Evolutionary conservation across 2,329 filamentous ascomycete species (phyloP), one percentile per base, ranked within the genome.

Genomic region (Ophiostoma novo-ulmi): DNA sequence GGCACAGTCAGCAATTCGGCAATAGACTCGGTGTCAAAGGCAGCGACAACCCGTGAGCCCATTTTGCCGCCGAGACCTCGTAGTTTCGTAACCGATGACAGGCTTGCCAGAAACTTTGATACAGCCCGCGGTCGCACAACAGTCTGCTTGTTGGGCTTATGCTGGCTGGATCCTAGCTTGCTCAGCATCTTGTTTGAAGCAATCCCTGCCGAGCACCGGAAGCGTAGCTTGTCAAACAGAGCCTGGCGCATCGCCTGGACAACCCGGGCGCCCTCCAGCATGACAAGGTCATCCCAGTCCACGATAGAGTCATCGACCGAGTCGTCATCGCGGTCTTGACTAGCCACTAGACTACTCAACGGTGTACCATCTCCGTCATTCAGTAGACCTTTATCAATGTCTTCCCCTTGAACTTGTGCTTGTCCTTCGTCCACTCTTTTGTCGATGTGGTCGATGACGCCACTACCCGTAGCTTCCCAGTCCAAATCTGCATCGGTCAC

Each of bases 31-130:
- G 92, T 97, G 72, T 88, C 87, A 79, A 97, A 98, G 20, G 85
- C 85, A n/a, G 89, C 86, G 1, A 90, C 89, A 10, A 97, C 87
- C 74, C 96, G 91, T 69, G 97, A 92, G 5, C 95, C 95, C 39
- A 98, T 83, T 80, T 98, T 98, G 31, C 95, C 95, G 38, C 95
- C 95, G n/a, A 99, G 81, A 79, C 94, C 97, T 20, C 94, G 87
- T 70, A 99, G 95, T 79, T 97, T 97, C 20, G 93, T 97, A 77
- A 97, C 94, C 77, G 97, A 97, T 78, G 96, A 97, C 83, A 97
- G 93, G 20, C 87, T 87, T 10, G 86, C 87, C 61, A 99, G 82
- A 76, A 99, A 99, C 63, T 90, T 84, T 73, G 89, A 84, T 1
- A 93, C 84, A 0, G 94, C 94, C 66, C 93, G 88, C 77, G 92